Base-by-base conservation (phyloP, 352 stramenopile genomes). In the Pythium myriotylum region DNA sequence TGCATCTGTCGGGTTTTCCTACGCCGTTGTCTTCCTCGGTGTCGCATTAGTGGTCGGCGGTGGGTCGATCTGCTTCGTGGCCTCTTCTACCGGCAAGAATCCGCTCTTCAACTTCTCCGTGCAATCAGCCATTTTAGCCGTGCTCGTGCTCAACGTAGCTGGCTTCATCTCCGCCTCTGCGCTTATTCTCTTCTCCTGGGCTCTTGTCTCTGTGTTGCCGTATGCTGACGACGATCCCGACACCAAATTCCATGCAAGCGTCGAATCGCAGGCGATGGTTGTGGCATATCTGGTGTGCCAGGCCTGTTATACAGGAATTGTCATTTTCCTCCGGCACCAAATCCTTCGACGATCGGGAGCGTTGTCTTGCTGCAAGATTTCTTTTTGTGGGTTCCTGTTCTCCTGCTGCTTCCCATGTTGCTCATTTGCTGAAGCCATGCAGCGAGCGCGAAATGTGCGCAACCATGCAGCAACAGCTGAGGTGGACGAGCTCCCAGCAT, bases 381-480 rank as follows among this genome's bases (percentile, higher is more conserved):
- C 20, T 32, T 26, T 8, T 23, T 23, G 43, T 3, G 29, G 43
- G 7, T 51, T 29, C 7, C 29, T 23, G 6, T 51, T 51, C 43
- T 20, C 43, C 20, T 26, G 26, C 20, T 51, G 43, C 17, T 51
- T 51, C 4, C 43, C 43, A 23, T 51, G 22, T 13, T 51, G 43
- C 22, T 29, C 43, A 23, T 51, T 51, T 51, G 43, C 43, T 9
- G 43, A 51, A 23, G 23, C 43, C 43, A 33, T 32, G 43, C 43
- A 51, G 22, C 43, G 43, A 13, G 43, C 43, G 23, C n/a, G 43
- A 35, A 10, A 35, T 10, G 29, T 35, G 5, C 29, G 10, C 5
- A 4, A 26, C 23, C 9, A 6, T 10, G 12, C 43, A 13, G 33
- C 20, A 51, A 2, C 6, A 12, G 14, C n/a, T 10, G 43, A 51